phyloP scores from a whole-genome alignment of 805 yeast genomes.

The Candida verbasci region DNA sequence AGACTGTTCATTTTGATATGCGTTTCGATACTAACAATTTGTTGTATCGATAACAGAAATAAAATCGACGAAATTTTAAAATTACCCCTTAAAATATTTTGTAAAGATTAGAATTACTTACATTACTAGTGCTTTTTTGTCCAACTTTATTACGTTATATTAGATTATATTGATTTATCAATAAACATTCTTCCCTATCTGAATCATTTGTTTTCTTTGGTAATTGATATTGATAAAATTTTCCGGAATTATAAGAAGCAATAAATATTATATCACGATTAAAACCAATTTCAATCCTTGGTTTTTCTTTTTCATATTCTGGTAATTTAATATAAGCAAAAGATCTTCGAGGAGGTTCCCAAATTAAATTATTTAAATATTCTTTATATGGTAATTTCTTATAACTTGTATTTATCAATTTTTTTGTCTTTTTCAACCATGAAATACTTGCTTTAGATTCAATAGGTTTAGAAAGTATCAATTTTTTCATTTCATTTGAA shows the following conservation, averaged over 20 bases:
- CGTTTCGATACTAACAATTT: no score
- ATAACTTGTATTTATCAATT: slow-evolving; percentile 29
- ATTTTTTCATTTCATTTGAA: slow-evolving; percentile 27
- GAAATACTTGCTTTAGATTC: slow-evolving; percentile 9
- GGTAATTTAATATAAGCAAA: slow-evolving; percentile 39
- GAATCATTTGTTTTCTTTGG: slow-evolving; percentile 18
- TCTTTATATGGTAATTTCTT: slow-evolving; percentile 38
- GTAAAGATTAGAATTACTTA: no score
- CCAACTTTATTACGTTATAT: no score
- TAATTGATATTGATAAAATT: slow-evolving; percentile 33
- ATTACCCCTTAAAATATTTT: no score
- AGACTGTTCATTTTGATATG: no score
- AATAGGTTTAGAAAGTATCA: slow-evolving; percentile 21
- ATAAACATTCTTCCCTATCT: slow-evolving; percentile 26
- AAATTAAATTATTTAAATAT: slow-evolving; percentile 35
- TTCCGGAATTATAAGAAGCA: slow-evolving; percentile 36
- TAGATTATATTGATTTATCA: slow-evolving; percentile 21
- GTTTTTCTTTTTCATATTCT: slow-evolving; percentile 14
- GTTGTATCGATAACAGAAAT: no score
- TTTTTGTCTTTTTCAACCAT: slow-evolving; percentile 21
- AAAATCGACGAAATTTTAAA: no score
- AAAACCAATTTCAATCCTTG: slow-evolving; percentile 36
- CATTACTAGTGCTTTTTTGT: no score
- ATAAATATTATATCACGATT: slow-evolving; percentile 27
- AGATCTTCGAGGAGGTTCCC: slow-evolving; percentile 41